phyloP scores from a whole-genome alignment of 352 stramenopile genomes.

The Albugo laibachii region DNA sequence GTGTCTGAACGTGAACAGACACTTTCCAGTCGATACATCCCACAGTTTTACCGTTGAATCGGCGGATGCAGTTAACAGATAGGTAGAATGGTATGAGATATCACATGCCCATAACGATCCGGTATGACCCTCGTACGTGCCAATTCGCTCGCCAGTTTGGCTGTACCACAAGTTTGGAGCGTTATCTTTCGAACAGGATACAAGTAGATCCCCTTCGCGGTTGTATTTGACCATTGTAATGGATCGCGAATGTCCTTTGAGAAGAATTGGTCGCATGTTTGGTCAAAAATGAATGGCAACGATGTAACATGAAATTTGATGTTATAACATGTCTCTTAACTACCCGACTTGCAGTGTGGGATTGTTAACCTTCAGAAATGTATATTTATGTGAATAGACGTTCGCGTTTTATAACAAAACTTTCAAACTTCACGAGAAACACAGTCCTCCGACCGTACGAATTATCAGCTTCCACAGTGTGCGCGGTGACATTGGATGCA shows the following conservation, averaged over 20 bases:
- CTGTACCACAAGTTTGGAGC: constrained; percentile 93
- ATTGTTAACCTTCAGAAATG: not conserved
- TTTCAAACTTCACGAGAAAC: constrained; percentile 76
- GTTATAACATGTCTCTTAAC: too few species aligned
- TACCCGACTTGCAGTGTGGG: too few species aligned
- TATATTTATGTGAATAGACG: constrained; percentile 25
- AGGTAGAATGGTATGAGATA: constrained; percentile 83
- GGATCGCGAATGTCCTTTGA: constrained; percentile 97
- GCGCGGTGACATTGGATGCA: constrained; percentile 55
- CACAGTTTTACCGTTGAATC: constrained; percentile 86
- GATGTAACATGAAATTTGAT: too few species aligned
- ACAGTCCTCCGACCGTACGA: constrained; percentile 62
- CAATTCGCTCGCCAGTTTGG: constrained; percentile 89
- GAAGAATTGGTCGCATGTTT: constrained; percentile 89
- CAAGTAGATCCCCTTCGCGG: constrained; percentile 95
- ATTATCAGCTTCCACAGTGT: constrained; percentile 40
- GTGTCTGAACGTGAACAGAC: constrained; percentile 74
- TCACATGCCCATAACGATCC: constrained; percentile 96
- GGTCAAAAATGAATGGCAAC: too few species aligned
- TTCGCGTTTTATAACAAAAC: constrained; percentile 62
- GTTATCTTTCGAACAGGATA: constrained; percentile 93
- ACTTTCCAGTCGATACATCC: constrained; percentile 78
- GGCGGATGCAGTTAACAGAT: constrained; percentile 89
- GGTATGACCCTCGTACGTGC: constrained; percentile 93
- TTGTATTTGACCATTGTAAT: constrained; percentile 99